phyloP scores from a whole-genome alignment of 2,329 filamentous ascomycete species.

The Paraphoma sp. region DNA sequence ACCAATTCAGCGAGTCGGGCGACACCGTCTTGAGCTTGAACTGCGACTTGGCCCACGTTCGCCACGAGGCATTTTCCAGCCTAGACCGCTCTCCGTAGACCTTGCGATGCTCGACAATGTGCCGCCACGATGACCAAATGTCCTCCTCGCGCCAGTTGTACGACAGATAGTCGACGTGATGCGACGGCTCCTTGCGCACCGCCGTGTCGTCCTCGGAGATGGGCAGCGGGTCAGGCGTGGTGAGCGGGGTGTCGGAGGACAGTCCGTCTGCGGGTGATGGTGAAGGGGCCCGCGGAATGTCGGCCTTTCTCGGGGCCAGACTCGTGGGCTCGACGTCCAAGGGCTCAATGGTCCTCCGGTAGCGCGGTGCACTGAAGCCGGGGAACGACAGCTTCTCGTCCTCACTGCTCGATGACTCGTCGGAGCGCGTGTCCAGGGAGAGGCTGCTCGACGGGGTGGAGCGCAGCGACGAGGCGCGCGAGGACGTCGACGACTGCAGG shows the following conservation, averaged over 20 bases:
- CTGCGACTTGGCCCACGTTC: slow-evolving; percentile 94
- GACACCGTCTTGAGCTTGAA: slow-evolving; percentile 86
- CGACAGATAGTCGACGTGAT: slow-evolving; percentile 94
- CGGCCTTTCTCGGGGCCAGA: slow-evolving; percentile 34
- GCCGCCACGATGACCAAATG: slow-evolving; percentile 97
- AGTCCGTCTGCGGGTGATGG: slow-evolving; percentile 60
- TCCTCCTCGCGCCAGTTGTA: slow-evolving; percentile 95
- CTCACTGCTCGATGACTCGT: slow-evolving; percentile 49
- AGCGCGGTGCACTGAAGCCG: slow-evolving; percentile 42
- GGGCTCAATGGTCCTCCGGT: slow-evolving; percentile 17
- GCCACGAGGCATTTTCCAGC: slow-evolving; percentile 95
- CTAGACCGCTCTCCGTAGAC: slow-evolving; percentile 82
- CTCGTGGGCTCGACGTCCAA: slow-evolving; percentile 45
- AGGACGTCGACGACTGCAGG: slow-evolving; percentile 43
- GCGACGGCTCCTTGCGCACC: slow-evolving; percentile 74
- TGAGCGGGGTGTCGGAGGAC: slow-evolving; percentile 53
- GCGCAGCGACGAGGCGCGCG: slow-evolving; percentile 60
- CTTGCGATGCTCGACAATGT: slow-evolving; percentile 80
- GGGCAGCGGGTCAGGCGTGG: slow-evolving; percentile 61
- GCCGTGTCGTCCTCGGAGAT: slow-evolving; percentile 80
- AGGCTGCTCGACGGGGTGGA: slow-evolving; percentile 70
- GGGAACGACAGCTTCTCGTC: slow-evolving; percentile 56
- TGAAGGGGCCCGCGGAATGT: slow-evolving; percentile 52
- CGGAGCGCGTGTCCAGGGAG: slow-evolving; percentile 66
- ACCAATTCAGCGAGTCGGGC: slow-evolving; percentile 94